A percentile compares a stretch with the other conserved stretches of the same genome.
phyloP scores from a whole-genome alignment of 176 grass and related monocot species.

The Carex kokanica region DNA sequence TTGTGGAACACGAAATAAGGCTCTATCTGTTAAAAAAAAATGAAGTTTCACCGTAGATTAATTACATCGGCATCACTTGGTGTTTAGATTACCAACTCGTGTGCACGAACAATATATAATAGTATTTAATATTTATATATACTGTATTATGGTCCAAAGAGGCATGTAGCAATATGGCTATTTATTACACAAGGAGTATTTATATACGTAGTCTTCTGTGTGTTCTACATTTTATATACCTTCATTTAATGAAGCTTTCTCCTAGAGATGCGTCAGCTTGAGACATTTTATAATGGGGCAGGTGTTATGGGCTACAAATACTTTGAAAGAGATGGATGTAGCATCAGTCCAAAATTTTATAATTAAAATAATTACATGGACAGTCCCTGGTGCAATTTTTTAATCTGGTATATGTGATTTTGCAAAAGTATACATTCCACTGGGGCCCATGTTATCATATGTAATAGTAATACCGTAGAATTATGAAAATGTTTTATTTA shows the following conservation, averaged over 20 bases:
- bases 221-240: background rate
- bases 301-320: conserved; percentile 17
- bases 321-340: background rate
- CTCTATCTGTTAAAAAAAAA: background rate
- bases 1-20: too few relatives aligned
- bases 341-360: background rate
- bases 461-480: background rate
- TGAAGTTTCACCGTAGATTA: background rate
- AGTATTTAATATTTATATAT: background rate
- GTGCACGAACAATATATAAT: conserved; percentile 52
- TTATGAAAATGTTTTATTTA: background rate
- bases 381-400: background rate
- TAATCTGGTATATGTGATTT: background rate
- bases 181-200: conserved; percentile 15
- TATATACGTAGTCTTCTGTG: conserved; percentile 23
- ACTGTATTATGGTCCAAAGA: background rate
- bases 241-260: conserved; percentile 26
- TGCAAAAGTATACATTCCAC: background rate
- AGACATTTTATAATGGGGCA: conserved; percentile 21
- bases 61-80: background rate
- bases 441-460: background rate
- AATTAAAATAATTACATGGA: conserved; percentile 7
- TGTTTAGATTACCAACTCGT: conserved; percentile 47
- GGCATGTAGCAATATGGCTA: conserved; percentile 3
- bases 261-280: conserved; percentile 7